A percentile compares a stretch with the other conserved stretches of the same genome.
phyloP scores from a whole-genome alignment of 371 early-diverging fungal genomes.

The Mucor racemosus region DNA sequence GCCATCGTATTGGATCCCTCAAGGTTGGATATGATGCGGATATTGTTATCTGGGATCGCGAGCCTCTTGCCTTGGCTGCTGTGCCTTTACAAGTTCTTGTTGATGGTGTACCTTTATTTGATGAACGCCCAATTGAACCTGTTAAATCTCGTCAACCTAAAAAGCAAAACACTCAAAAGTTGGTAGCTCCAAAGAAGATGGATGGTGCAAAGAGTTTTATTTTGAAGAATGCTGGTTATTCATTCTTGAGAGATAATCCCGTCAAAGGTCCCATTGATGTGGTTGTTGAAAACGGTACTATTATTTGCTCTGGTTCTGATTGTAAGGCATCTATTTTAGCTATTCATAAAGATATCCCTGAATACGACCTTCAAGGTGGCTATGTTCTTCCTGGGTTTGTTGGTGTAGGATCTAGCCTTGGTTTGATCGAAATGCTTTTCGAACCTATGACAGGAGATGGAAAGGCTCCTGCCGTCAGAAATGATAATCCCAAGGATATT shows the following conservation, averaged over 20 bases:
- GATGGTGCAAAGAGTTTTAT: conserved; percentile 27
- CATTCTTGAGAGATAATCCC: conserved; percentile 26
- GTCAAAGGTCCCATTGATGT: conserved; percentile 34
- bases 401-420: conserved; percentile 55
- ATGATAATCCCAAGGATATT: conserved; percentile 33
- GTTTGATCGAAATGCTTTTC: conserved; percentile 55
- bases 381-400: conserved; percentile 50
- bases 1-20: conserved; percentile 70
- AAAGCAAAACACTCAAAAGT: not conserved
- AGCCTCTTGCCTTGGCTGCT: conserved; percentile 73
- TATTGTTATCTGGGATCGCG: conserved; percentile 68
- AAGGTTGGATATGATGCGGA: conserved; percentile 78
- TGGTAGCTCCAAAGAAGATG: not conserved
- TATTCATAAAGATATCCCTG: conserved; percentile 12
- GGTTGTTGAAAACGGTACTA: conserved; percentile 49
- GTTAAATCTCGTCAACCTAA: not conserved
- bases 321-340: conserved; percentile 22
- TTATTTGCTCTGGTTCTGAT: conserved; percentile 50
- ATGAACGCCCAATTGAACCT: conserved; percentile 32
- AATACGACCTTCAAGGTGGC: conserved; percentile 44
- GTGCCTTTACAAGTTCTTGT: conserved; percentile 71
- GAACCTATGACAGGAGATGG: conserved; percentile 62
- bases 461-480: conserved; percentile 12
- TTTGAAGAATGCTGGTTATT: conserved; percentile 46
- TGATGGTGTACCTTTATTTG: conserved; percentile 67